These are phyloP conservation scores for Saprolegnia diclina DNA, from an alignment of 352 stramenopile species.

Conservation along the genomic window DNA sequence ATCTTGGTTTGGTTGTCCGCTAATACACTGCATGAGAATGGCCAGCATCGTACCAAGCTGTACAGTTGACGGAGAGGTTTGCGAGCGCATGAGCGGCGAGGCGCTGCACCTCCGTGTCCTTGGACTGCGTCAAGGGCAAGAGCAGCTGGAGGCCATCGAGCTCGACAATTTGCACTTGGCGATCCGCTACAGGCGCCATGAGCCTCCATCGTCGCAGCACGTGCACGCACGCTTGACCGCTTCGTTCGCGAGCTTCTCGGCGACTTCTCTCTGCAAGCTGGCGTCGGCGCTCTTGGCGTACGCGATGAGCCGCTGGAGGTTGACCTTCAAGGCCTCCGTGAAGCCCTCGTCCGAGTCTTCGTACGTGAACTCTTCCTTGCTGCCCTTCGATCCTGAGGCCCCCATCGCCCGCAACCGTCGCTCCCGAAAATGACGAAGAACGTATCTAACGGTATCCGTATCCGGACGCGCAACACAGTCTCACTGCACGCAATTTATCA, in stretches of 20 bases:
- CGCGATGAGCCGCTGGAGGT: slow-evolving; percentile 88
- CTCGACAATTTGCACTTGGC: slow-evolving; percentile 92
- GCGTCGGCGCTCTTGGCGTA: slow-evolving; percentile 90
- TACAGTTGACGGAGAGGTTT: slow-evolving; percentile 92
- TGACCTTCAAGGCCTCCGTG: slow-evolving; percentile 80
- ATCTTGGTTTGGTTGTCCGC: slow-evolving; percentile 92
- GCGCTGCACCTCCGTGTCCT: slow-evolving; percentile 89
- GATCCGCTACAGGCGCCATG: slow-evolving; percentile 55
- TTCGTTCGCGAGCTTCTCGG: slow-evolving; percentile 93
- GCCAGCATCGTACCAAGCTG: not conserved
- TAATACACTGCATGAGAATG: slow-evolving; percentile 29
- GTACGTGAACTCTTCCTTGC: slow-evolving; percentile 79
- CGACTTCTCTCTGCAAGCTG: slow-evolving; percentile 86
- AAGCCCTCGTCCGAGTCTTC: slow-evolving; percentile 86
- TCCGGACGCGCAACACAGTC: not conserved
- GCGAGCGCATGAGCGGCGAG: slow-evolving; percentile 90
- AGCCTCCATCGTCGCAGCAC: slow-evolving; percentile 6
- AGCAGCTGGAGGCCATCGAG: slow-evolving; percentile 89
- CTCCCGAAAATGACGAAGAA: not conserved
- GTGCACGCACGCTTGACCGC: slow-evolving; percentile 81
- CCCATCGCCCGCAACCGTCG: slow-evolving; percentile 23
- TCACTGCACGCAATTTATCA: too few species aligned
- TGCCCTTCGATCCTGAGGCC: slow-evolving; percentile 42
- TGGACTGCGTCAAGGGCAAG: slow-evolving; percentile 88
- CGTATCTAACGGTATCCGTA: not conserved